Base-by-base conservation (phyloP, 306 rosid genomes). In the Ochetophila trinervis region DNA sequence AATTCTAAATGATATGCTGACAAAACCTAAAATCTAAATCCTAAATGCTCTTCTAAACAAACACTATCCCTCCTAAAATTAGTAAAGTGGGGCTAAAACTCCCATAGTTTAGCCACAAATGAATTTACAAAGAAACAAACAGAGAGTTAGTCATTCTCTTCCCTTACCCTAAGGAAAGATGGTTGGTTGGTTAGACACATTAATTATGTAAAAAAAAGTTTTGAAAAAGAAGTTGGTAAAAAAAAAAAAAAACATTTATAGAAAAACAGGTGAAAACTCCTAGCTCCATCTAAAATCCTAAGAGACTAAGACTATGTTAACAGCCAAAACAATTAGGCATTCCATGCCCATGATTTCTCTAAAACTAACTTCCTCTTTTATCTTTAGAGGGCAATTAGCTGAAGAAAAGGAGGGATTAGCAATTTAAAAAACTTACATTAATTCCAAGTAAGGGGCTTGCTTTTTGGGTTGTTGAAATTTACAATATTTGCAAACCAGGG, bases 1-100 rank as follows among this genome's bases (percentile, higher is more conserved):
- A 84, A 68, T 87, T 80, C 97, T 85, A 84, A 68, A 83, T 77
- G 75, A 86, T n/a, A n/a, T 73, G 81, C 82, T 76, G 85, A 84
- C 67, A 74, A 75, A 72, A 77, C 66, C 78, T 74, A 83, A 66
- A 35, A 30, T 23, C 62, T 62, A 82, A 61, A 70, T 53, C 35
- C 79, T 78, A 74, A 82, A 20, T 63, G 79, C 86, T 68, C 61
- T 52, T 24, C 60, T 44, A 66, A 58, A 77, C 24, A 48, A 71
- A 69, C 70, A 79, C 84, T 76, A 65, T 71, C 89, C 83, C 27
- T 72, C 80, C 90, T 84, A 79, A 75, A 40, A 54, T 72, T 69
- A 79, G 80, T 76, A 30, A 78, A 65, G 72, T 78, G 85, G 74
- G 93, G 89, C 88, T 71, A 52, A 57, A 89, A 93, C 88, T 84